A percentile compares a stretch with the other conserved stretches of the same genome.
These are phyloP conservation scores for Phyllosticta ampelicida DNA, from an alignment of 2,329 filamentous ascomycete species.

Conservation along the genomic window DNA sequence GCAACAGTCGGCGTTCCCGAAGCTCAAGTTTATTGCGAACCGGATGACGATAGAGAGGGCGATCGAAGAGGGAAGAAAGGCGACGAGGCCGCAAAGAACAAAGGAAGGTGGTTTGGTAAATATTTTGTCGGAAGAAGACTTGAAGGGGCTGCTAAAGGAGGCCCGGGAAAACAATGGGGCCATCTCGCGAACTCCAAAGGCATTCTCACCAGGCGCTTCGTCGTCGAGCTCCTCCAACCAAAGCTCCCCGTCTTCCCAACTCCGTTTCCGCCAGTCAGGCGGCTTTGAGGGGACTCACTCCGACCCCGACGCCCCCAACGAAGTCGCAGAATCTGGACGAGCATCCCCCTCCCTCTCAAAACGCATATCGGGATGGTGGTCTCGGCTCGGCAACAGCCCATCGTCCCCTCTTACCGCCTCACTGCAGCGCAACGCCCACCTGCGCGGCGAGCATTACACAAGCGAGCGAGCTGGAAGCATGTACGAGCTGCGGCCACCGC, in stretches of 20 bases:
- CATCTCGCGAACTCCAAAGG: constrained; percentile 18
- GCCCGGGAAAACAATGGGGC: constrained; percentile 20
- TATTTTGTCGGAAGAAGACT: constrained; percentile 37
- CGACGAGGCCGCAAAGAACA: constrained; percentile 23
- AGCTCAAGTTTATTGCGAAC: constrained; percentile 84
- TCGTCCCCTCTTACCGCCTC: neutral
- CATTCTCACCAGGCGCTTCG: constrained; percentile 20
- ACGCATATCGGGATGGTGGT: constrained; percentile 26
- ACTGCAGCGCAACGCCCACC: constrained; percentile 7
- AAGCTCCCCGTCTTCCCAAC: constrained; percentile 17
- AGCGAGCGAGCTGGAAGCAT: constrained; percentile 24
- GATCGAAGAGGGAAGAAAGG: constrained; percentile 46
- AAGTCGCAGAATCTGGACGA: neutral
- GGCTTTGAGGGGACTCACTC: neutral
- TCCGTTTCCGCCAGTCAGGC: neutral
- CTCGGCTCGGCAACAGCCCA: constrained; percentile 17
- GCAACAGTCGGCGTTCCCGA: constrained; percentile 80
- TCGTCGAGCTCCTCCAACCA: constrained; percentile 19
- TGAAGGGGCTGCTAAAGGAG: constrained; percentile 29
- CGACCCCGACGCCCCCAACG: neutral
- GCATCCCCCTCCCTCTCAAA: constrained; percentile 6
- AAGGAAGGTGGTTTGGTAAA: constrained; percentile 25
- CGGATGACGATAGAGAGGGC: constrained; percentile 70
- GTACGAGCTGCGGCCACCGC: constrained; percentile 26
- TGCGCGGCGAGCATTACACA: constrained; percentile 11